These are phyloP conservation scores for Aspergillus novoparasiticus DNA, from an alignment of 2,329 filamentous ascomycete species.

Conservation along the genomic window DNA sequence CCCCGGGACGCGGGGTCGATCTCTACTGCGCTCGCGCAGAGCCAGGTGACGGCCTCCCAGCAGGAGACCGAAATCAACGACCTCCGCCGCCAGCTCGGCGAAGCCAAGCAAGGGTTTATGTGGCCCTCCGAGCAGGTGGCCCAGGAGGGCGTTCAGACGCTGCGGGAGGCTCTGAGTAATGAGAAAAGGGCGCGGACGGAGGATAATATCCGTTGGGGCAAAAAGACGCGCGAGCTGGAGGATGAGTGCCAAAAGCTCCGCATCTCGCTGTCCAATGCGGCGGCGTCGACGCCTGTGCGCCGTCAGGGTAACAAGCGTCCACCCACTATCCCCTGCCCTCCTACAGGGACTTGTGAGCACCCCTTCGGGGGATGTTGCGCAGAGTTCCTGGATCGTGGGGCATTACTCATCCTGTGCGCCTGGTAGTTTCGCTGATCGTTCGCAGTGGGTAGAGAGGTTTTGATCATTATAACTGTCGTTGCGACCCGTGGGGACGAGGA, in stretches of 20 bases:
- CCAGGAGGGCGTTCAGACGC: conserved; percentile 12
- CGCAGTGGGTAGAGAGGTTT: neutral
- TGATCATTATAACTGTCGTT: neutral
- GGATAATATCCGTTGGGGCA: conserved; percentile 19
- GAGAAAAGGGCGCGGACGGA: conserved; percentile 18
- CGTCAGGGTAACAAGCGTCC: neutral
- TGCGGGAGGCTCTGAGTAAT: conserved; percentile 14
- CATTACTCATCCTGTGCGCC: neutral
- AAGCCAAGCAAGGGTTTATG: conserved; percentile 4
- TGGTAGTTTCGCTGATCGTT: neutral
- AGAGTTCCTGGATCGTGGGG: neutral
- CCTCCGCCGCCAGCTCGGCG: conserved; percentile 14
- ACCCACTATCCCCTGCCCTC: neutral
- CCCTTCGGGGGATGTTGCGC: neutral
- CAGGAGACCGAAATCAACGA: conserved; percentile 14
- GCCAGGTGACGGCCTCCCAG: conserved; percentile 15
- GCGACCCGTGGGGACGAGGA: neutral
- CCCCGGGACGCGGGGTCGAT: conserved; percentile 15
- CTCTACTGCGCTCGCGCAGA: conserved; percentile 17
- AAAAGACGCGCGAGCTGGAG: conserved; percentile 16
- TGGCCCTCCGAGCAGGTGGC: conserved; percentile 6
- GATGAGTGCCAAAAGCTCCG: conserved; percentile 21
- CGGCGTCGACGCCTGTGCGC: neutral
- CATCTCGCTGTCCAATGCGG: conserved; percentile 21
- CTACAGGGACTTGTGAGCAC: neutral